Evolutionary conservation across 306 rosid species (phyloP), one percentile per base, ranked within the genome.

Genomic region (Biancaea sappan): DNA sequence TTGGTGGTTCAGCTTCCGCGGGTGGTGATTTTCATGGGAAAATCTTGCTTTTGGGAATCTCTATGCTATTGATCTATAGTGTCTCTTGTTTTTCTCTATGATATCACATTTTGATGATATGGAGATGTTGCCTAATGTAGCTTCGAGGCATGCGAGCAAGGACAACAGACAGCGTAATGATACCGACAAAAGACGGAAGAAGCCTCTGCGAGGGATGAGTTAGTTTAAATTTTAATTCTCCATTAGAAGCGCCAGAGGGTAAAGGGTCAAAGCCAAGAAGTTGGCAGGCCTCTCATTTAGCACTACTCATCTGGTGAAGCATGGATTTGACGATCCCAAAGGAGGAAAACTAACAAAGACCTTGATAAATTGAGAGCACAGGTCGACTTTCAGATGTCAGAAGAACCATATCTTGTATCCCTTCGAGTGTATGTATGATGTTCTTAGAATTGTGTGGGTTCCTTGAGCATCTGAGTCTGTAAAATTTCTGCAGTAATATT

Each of bases 181-280:
- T 74, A 77, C 66, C 15, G 67, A 71, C 60, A 51, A 64, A 77
- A 76, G 82, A 80, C 28, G 78, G 78, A 63, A 76, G 76, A 73
- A 63, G 75, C 68, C 80, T 66, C 60, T 54, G 8, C 51, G 76
- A 48, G 70, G 73, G 54, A 80, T 73, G 72, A 77, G 51, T 66
- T 38, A 57, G 75, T 69, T 69, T 21, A 50, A 44, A 43, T 62
- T 61, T 72, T 46, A 47, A 54, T 79, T 57, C 69, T 54, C 61
- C 73, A 52, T 66, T 79, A 77, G 77, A 75, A 65, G 82, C 58
- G 71, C 67, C 72, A 78, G 75, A 56, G 81, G 74, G 69, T 25
- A 34, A 73, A 70, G 66, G 87, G 96, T 88, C 96, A 72, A 90
- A 85, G 92, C 92, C 87, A 84, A 77, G 67, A 81, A 76, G 71